Percentiles rank a stretch among this genome's conserved stretches.
Evolutionary conservation across 768 basidiomycete species (phyloP).

Genomic region (Leccinum rimulosum): DNA sequence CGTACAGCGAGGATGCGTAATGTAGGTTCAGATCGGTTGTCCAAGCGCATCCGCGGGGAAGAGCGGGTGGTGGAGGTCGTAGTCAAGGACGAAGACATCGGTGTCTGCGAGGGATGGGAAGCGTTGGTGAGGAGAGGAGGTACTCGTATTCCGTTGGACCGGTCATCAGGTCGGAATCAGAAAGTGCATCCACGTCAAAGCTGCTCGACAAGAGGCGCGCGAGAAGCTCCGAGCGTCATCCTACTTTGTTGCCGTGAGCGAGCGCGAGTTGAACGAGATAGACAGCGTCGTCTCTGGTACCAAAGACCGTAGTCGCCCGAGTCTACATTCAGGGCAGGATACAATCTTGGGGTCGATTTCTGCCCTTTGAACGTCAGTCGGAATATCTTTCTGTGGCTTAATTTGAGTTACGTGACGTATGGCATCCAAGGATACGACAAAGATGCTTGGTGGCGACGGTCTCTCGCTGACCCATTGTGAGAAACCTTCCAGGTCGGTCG

Average conservation of each 20-base stretch:
- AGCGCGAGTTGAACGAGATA: conserved; percentile 8
- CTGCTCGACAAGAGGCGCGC: conserved; percentile 15
- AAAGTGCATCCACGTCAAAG: neutral
- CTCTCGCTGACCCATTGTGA: conserved; percentile 36
- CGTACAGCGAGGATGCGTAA: conserved; percentile 44
- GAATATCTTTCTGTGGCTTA: neutral
- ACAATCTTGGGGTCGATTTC: conserved; percentile 12
- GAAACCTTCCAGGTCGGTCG: conserved; percentile 40
- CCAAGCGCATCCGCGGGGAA: conserved; percentile 21
- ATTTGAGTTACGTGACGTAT: conserved; percentile 12
- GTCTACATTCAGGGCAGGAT: conserved; percentile 22
- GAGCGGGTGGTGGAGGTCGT: conserved; percentile 49
- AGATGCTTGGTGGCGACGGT: conserved; percentile 28
- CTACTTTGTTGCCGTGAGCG: neutral
- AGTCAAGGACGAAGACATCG: conserved; percentile 55
- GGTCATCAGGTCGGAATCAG: conserved; percentile 10
- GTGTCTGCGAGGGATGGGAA: conserved; percentile 31
- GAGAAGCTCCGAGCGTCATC: conserved; percentile 14
- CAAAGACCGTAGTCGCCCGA: conserved; percentile 13
- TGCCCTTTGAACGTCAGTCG: conserved; percentile 2
- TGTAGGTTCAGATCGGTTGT: conserved; percentile 24
- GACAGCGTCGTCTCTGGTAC: conserved; percentile 6
- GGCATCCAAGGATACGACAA: conserved; percentile 28
- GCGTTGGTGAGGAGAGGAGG: conserved; percentile 12
- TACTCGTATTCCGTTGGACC: conserved; percentile 8